These are phyloP conservation scores for Adansonia rubrostipa DNA, from an alignment of 441 rosid genomes.

Conservation along the genomic window DNA sequence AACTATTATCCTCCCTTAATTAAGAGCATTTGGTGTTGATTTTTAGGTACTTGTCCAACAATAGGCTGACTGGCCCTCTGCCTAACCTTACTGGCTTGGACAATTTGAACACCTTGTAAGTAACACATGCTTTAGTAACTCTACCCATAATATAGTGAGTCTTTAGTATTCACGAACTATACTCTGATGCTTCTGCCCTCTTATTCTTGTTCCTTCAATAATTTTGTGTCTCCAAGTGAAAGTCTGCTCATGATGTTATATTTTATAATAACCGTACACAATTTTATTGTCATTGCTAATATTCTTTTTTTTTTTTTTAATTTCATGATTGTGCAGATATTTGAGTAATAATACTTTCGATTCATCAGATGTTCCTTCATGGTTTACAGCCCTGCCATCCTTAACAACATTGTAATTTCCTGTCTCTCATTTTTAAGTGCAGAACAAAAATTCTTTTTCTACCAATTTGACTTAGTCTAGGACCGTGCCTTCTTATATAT, in stretches of 20 bases:
- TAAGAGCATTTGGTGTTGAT: constrained; percentile 2
- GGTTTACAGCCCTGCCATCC: constrained; percentile 51
- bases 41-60: constrained; percentile 73
- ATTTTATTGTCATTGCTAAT: constrained; percentile 6
- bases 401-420: constrained; percentile 69
- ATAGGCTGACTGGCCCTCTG: constrained; percentile 52
- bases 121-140: background rate
- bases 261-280: too few species aligned
- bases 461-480: background rate
- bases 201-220: too few species aligned
- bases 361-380: constrained; percentile 51
- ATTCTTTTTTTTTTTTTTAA: background rate
- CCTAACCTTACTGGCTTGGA: constrained; percentile 65
- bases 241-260: background rate
- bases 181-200: too few species aligned
- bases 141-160: background rate
- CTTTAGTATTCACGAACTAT: background rate
- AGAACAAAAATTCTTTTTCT: background rate
- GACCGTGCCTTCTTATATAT: background rate
- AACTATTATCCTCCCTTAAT: background rate
- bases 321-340: constrained; percentile 53
- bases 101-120: constrained; percentile 67
- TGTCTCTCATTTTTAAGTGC: constrained; percentile 7
- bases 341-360: constrained; percentile 72
- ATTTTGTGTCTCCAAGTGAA: background rate